A percentile compares a stretch with the other conserved stretches of the same genome.
These are phyloP conservation scores for Aspergillus incahuasiensis DNA, from an alignment of 495 filamentous ascomycete species.

Conservation along the genomic window DNA sequence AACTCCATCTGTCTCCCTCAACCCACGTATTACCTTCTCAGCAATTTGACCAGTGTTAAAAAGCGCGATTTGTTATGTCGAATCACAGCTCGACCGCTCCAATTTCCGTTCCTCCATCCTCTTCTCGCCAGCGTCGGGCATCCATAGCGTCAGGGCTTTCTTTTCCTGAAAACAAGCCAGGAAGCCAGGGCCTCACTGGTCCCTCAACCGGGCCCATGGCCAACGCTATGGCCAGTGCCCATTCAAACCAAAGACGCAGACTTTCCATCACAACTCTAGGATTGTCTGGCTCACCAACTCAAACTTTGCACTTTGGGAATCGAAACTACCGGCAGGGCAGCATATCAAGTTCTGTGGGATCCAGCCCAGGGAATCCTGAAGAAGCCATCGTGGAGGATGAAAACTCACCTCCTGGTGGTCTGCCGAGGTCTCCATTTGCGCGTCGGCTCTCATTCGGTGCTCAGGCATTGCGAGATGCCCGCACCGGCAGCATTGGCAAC, in stretches of 20 bases:
- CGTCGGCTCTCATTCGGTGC: constrained; percentile 90
- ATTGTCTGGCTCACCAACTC: constrained; percentile 71
- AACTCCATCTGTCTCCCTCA: not conserved
- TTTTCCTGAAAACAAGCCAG: constrained; percentile 43
- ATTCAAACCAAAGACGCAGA: constrained; percentile 69
- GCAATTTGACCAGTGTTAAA: too few relatives aligned
- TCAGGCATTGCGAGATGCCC: constrained; percentile 70
- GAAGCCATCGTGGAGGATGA: constrained; percentile 86
- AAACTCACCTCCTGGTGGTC: constrained; percentile 40
- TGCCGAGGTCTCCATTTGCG: constrained; percentile 69
- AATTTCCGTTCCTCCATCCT: constrained; percentile 40
- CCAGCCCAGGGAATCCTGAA: constrained; percentile 70
- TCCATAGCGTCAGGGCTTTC: constrained; percentile 46
- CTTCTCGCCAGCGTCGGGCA: constrained; percentile 39
- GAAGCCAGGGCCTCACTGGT: constrained; percentile 22
- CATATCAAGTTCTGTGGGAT: constrained; percentile 64
- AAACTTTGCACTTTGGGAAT: constrained; percentile 48
- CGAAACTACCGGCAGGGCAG: constrained; percentile 63
- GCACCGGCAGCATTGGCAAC: constrained; percentile 44
- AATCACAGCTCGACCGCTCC: constrained; percentile 46
- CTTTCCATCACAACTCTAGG: constrained; percentile 85
- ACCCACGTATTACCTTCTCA: not conserved
- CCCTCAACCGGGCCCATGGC: constrained; percentile 61
- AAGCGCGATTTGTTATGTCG: too few relatives aligned
- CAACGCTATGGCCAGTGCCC: constrained; percentile 56